These are phyloP conservation scores for Coniochaeta pulveracea DNA, from an alignment of 2,329 filamentous ascomycete species.

Conservation along the genomic window DNA sequence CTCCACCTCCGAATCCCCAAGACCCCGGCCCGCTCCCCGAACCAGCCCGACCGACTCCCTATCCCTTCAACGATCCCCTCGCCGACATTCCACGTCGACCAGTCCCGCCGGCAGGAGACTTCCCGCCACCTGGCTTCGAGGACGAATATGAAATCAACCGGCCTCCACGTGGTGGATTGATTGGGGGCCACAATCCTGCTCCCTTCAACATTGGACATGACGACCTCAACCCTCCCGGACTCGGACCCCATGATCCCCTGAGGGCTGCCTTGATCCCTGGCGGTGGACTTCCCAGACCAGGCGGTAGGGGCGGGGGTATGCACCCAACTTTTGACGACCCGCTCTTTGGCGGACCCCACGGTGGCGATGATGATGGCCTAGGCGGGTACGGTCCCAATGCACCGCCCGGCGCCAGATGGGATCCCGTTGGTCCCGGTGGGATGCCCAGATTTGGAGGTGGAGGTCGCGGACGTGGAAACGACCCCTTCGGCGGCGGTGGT, in stretches of 20 bases:
- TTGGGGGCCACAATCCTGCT: conserved; percentile 26
- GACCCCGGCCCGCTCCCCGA: conserved; percentile 39
- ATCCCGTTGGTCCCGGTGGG: conserved; percentile 67
- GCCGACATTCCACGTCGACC: conserved; percentile 49
- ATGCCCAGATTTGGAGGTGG: conserved; percentile 33
- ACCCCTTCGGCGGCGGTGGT: conserved; percentile 13
- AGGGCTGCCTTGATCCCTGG: conserved; percentile 53
- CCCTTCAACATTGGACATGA: conserved; percentile 69
- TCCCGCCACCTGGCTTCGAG: conserved; percentile 82
- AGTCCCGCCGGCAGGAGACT: conserved; percentile 51
- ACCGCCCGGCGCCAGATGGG: conserved; percentile 84
- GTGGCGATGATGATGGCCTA: conserved; percentile 29
- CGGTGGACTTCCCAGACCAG: conserved; percentile 41
- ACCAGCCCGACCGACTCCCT: conserved; percentile 56
- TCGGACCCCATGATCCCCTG: conserved; percentile 78
- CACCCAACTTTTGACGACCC: conserved; percentile 92
- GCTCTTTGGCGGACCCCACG: conserved; percentile 53
- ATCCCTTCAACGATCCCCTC: conserved; percentile 49
- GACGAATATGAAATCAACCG: conserved; percentile 80
- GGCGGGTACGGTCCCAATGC: conserved; percentile 55
- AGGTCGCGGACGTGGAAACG: conserved; percentile 19
- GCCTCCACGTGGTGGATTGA: conserved; percentile 39
- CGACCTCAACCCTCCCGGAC: conserved; percentile 76
- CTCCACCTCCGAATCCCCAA: conserved; percentile 8
- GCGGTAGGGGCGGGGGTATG: conserved; percentile 64